These are phyloP conservation scores for Pseudogymnoascus sp. DNA, from an alignment of 2,329 filamentous ascomycete species.

Conservation along the genomic window DNA sequence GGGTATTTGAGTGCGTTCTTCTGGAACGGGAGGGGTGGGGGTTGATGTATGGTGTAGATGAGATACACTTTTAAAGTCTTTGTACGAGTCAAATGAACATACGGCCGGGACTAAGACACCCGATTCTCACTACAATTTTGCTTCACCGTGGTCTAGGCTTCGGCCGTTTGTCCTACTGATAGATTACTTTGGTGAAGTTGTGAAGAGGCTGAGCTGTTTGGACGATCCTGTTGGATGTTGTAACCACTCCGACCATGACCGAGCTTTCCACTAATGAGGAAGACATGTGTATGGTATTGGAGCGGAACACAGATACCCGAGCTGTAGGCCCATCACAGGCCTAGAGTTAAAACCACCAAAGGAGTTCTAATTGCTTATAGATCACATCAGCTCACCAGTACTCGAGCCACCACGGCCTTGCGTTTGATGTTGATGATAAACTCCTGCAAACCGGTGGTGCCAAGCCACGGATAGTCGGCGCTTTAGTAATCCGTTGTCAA, in stretches of 20 bases:
- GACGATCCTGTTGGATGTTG: background rate
- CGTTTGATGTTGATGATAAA: background rate
- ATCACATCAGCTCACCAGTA: background rate
- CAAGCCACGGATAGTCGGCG: constrained; percentile 4
- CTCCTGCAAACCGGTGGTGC: background rate
- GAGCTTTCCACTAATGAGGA: background rate
- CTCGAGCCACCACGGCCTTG: background rate
- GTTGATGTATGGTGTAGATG: background rate
- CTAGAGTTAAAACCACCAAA: background rate
- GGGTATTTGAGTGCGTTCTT: background rate
- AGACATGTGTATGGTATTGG: background rate
- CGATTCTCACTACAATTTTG: background rate
- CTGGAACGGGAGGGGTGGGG: background rate
- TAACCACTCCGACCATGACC: background rate
- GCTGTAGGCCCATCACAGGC: background rate
- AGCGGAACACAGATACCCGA: background rate
- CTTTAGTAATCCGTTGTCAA: background rate
- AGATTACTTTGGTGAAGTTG: background rate
- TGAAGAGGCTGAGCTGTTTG: background rate
- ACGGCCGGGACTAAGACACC: constrained; percentile 2
- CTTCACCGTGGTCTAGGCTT: background rate
- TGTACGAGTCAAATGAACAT: constrained; percentile 8
- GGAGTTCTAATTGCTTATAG: background rate
- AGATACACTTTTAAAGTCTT: constrained; percentile 1
- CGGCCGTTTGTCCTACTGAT: background rate